Evolutionary conservation across 1,284 basidiomycete genomes (phyloP), one percentile per base, ranked within the genome.

Genomic region (Sporisorium sorghi): DNA sequence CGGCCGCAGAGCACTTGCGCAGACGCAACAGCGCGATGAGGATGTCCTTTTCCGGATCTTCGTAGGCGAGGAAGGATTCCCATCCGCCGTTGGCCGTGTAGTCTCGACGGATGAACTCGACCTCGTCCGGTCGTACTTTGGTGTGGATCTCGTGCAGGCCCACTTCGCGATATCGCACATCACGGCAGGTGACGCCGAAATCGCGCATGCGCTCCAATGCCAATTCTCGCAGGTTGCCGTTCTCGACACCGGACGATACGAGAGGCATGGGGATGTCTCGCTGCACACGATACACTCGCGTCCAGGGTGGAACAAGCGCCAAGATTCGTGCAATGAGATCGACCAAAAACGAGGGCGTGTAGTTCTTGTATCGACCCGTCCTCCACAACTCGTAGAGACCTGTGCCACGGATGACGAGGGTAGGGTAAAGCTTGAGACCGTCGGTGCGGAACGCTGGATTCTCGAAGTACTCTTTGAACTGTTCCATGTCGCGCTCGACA

Each of bases 31-130:
- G 87, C 12, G 97, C 97, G 63, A 99, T 91, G 52, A 99, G 90
- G 82, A 99, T 99, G 81, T 99, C 97, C 68, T 90, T 90, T 85
- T 94, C 93, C 4, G 96, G 95, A 85, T 99, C 97, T 86, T 99
- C 97, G 84, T 99, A 99, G 21, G 94, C 95, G 17, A 99, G 87
- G 89, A 99, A 99, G 0, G 96, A 98, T 86, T 99, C 97, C 97
- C 97, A 99, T 24, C 96, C 96, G 4, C 86, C 85, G 80, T 99
- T 99, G 28, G 97, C 97, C 2, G 92, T 88, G 85, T 99, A 99
- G 85, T 99, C 97, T 52, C 97, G 88, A 56, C 97, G 90, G 37
- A 99, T 90, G n/a, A 99, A 90, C 86, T 99, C 97, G 58, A 97
- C 92, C 32, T 94, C 92, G 82, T 96, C 93, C 51, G 97, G 97